phyloP scores from a whole-genome alignment of 2,329 filamentous ascomycete genomes.

The Pseudonectria foliicola region DNA sequence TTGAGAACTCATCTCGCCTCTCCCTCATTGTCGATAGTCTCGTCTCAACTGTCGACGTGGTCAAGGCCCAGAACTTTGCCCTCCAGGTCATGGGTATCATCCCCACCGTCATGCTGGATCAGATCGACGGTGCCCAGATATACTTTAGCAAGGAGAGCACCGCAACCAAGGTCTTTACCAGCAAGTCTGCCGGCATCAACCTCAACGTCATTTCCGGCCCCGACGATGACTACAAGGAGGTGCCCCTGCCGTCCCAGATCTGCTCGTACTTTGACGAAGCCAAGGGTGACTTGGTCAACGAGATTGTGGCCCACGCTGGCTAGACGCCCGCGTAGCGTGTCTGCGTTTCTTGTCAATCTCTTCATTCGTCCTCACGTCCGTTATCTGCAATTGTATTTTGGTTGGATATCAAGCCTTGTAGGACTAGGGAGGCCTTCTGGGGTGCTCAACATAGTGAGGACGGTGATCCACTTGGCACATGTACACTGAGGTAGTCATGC shows the following conservation, averaged over 20 bases:
- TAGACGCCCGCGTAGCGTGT: conserved; percentile 31
- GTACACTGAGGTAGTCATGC: no score
- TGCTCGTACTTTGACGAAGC: conserved; percentile 63
- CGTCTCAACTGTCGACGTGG: conserved; percentile 85
- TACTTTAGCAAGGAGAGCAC: conserved; percentile 79
- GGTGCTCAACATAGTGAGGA: no score
- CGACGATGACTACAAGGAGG: conserved; percentile 79
- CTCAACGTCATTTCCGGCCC: conserved; percentile 67
- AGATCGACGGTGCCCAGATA: conserved; percentile 82
- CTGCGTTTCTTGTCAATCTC: neutral
- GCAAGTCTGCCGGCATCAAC: conserved; percentile 83
- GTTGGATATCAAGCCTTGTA: no score
- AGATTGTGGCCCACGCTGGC: conserved; percentile 93
- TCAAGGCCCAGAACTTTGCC: conserved; percentile 91
- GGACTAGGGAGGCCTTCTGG: no score
- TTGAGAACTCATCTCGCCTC: conserved; percentile 81
- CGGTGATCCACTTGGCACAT: no score
- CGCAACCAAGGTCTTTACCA: conserved; percentile 76
- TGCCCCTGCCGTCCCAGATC: conserved; percentile 84
- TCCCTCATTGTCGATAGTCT: conserved; percentile 85
- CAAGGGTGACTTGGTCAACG: conserved; percentile 72
- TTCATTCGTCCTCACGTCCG: no score
- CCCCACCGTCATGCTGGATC: conserved; percentile 84
- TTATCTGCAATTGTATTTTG: no score
- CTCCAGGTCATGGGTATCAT: conserved; percentile 83